These are phyloP conservation scores for Oryza punctata DNA, from an alignment of 176 grass and related monocot genomes.

Conservation along the genomic window DNA sequence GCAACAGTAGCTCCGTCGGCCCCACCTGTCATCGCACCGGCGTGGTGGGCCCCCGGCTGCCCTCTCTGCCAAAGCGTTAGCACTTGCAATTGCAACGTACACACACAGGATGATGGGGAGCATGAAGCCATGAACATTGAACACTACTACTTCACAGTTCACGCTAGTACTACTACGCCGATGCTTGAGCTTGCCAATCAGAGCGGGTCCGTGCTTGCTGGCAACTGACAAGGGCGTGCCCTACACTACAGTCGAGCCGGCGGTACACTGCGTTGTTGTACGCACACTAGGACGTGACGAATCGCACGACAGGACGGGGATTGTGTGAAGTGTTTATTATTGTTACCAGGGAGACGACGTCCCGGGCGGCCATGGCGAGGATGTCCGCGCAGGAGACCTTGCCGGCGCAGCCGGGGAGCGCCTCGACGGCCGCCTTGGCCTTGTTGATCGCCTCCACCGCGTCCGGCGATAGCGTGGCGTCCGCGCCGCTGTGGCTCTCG, in stretches of 20 bases:
- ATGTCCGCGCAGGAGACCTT: conserved; percentile 93
- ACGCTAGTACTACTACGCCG: neutral
- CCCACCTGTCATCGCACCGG: neutral
- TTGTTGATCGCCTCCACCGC: conserved; percentile 81
- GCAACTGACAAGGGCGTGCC: neutral
- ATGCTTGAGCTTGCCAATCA: neutral
- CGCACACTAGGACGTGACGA: neutral
- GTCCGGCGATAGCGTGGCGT: conserved; percentile 75
- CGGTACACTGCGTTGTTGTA: neutral
- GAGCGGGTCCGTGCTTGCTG: conserved; percentile 20
- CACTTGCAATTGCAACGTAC: neutral
- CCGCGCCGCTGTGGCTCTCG: conserved; percentile 73
- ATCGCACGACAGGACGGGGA: too few relatives aligned
- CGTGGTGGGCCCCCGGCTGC: neutral
- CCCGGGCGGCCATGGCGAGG: conserved; percentile 83
- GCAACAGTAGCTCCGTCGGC: neutral
- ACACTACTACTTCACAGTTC: too few relatives aligned
- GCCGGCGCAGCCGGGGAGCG: conserved; percentile 60
- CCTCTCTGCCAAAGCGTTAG: neutral
- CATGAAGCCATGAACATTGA: too few relatives aligned
- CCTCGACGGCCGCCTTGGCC: conserved; percentile 74
- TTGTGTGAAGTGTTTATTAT: neutral
- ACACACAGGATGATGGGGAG: too few relatives aligned
- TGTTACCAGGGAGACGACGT: conserved; percentile 78
- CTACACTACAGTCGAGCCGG: neutral